A percentile compares a stretch with the other conserved stretches of the same genome.
Evolutionary conservation across 2,329 filamentous ascomycete genomes (phyloP).

Genomic region (Talaromyces islandicus): DNA sequence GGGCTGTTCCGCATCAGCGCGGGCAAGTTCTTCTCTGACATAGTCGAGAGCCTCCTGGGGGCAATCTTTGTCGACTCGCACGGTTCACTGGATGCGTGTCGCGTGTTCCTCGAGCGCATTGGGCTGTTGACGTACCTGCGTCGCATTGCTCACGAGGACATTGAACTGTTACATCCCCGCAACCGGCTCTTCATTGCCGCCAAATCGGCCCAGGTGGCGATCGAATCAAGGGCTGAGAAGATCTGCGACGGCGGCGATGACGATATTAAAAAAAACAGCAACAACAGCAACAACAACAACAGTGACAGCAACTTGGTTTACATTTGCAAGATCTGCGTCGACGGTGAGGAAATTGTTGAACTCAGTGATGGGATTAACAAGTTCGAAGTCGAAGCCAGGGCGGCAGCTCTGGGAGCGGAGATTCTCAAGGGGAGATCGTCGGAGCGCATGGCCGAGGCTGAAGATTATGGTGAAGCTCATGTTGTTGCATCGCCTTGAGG

Average conservation of each 20-base stretch:
- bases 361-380: conserved; percentile 10
- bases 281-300: no score
- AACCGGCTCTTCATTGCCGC: conserved; percentile 33
- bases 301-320: background rate
- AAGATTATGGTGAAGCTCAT: background rate
- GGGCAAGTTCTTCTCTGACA: conserved; percentile 75
- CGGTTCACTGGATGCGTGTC: conserved; percentile 56
- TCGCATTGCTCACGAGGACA: conserved; percentile 51
- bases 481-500: background rate
- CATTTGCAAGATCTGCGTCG: conserved; percentile 8
- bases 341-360: conserved; percentile 8
- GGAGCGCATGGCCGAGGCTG: background rate
- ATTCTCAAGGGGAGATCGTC: conserved; percentile 5
- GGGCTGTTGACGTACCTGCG: conserved; percentile 61
- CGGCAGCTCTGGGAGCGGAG: conserved; percentile 9
- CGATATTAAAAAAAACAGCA: no score
- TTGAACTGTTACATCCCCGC: conserved; percentile 59
- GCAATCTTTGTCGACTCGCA: conserved; percentile 75
- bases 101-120: conserved; percentile 53
- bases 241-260: background rate
- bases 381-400: conserved; percentile 12
- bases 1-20: conserved; percentile 59
- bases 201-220: conserved; percentile 1
- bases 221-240: background rate
- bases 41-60: conserved; percentile 74